Evolutionary conservation across 176 grass and related monocot species (phyloP).

Genomic region (Panicum miliaceum): DNA sequence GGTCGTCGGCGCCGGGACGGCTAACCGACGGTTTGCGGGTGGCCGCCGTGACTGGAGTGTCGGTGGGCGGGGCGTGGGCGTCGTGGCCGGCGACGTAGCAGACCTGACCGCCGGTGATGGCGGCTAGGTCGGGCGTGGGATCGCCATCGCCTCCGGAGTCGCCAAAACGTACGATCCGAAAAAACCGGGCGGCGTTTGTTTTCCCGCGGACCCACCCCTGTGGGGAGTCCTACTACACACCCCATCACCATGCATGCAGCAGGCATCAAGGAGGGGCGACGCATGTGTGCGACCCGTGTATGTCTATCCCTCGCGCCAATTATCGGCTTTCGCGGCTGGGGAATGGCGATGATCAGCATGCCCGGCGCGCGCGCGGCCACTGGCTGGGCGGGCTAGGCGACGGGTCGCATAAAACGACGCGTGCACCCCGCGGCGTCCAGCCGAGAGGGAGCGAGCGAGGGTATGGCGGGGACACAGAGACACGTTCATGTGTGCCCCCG

Average conservation of each 20-base stretch:
- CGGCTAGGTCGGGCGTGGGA: too few species aligned
- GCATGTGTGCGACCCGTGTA: neutral
- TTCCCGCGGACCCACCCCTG: too few species aligned
- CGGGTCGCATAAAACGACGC: neutral
- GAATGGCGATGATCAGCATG: neutral
- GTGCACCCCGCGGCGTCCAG: neutral
- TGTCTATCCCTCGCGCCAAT: constrained; percentile 1
- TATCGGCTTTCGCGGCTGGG: neutral
- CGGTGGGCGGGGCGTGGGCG: too few species aligned
- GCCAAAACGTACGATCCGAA: too few species aligned
- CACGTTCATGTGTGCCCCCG: neutral
- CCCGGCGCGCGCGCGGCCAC: too few species aligned
- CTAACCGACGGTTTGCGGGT: too few species aligned
- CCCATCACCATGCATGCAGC: neutral
- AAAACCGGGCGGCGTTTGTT: too few species aligned
- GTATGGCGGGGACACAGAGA: neutral
- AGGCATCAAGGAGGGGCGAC: neutral
- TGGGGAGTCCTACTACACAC: neutral
- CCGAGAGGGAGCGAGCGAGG: neutral
- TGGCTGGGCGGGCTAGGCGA: neutral
- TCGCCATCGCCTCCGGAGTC: too few species aligned
- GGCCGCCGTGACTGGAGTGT: too few species aligned
- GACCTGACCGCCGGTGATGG: too few species aligned
- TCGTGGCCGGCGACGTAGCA: too few species aligned
- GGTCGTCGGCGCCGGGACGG: too few species aligned